Conservation (phyloP, 1,284 basidiomycete genomes). For the Melampsora occidentalis region DNA sequence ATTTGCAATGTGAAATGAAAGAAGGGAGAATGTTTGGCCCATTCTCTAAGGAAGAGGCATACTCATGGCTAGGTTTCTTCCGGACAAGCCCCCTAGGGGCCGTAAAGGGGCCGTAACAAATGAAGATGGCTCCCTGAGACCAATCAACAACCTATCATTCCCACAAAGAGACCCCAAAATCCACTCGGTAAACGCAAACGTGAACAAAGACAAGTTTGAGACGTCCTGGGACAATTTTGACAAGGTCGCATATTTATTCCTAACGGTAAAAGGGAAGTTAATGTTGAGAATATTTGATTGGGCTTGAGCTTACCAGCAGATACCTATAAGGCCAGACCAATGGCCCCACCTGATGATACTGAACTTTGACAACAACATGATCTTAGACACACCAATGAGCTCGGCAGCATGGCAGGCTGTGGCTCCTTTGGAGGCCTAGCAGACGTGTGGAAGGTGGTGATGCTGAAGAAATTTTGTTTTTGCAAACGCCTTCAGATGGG, state of each 20-base stretch:
- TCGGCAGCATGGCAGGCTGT: constrained; percentile 10
- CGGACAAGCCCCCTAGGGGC: background rate
- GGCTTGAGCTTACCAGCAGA: constrained; percentile 13
- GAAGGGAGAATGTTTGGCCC: constrained; percentile 7
- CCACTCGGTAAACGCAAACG: background rate
- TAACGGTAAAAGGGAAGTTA: background rate
- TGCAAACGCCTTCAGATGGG: background rate
- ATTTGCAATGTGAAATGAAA: background rate
- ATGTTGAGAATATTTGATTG: background rate
- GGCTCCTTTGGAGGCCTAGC: background rate
- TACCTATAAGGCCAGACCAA: background rate
- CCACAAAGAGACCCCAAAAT: background rate
- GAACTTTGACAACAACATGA: background rate
- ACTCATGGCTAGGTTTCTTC: background rate
- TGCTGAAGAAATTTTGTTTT: background rate
- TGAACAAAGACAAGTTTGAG: background rate
- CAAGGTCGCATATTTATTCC: background rate
- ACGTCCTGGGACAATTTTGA: background rate
- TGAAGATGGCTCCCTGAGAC: constrained; percentile 3
- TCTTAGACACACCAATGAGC: background rate
- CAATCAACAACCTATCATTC: constrained; percentile 16
- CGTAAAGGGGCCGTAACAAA: background rate
- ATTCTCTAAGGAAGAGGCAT: background rate
- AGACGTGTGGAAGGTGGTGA: background rate
- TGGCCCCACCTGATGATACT: background rate